Evolutionary conservation across 345 rosid species (phyloP).

Genomic region (Cardiospermum halicacabum): DNA sequence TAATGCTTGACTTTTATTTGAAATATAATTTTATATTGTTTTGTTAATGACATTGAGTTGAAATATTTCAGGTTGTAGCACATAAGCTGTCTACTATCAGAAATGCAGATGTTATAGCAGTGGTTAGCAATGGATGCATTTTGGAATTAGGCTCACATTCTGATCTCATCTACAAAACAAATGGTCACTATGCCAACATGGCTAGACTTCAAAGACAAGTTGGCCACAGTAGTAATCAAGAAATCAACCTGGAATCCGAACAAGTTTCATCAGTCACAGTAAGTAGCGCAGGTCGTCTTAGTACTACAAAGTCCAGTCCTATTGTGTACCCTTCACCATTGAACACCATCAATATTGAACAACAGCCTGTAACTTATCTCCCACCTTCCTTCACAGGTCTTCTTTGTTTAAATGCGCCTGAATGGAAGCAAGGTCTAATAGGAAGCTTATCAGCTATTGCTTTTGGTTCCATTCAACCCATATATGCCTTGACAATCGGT

Average conservation of each 20-base stretch:
- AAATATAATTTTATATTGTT: too few species aligned
- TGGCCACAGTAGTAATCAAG: slow-evolving; percentile 36
- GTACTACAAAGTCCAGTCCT: slow-evolving; percentile 50
- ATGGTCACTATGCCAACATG: slow-evolving; percentile 65
- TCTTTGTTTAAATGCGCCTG: slow-evolving; percentile 46
- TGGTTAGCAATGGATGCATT: slow-evolving; percentile 48
- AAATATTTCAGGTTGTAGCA: slow-evolving; percentile 59
- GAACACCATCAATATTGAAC: slow-evolving; percentile 23
- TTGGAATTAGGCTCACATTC: slow-evolving; percentile 63
- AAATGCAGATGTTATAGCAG: slow-evolving; percentile 73
- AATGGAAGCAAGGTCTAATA: slow-evolving; percentile 64
- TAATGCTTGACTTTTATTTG: too few species aligned
- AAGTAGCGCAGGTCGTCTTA: slow-evolving; percentile 42
- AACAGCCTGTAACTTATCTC: slow-evolving; percentile 29
- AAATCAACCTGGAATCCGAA: slow-evolving; percentile 33
- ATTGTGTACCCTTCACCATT: slow-evolving; percentile 39
- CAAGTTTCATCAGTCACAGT: slow-evolving; percentile 37
- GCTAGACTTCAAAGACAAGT: slow-evolving; percentile 53
- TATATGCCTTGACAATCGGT: slow-evolving; percentile 74
- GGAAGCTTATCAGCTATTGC: slow-evolving; percentile 62
- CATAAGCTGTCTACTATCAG: slow-evolving; percentile 77
- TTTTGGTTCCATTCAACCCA: slow-evolving; percentile 71
- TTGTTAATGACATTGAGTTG: too few species aligned
- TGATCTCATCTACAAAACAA: slow-evolving; percentile 44
- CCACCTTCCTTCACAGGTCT: slow-evolving; percentile 64